These are phyloP conservation scores for Peronospora farinosa DNA, from an alignment of 352 stramenopile genomes.

Conservation along the genomic window DNA sequence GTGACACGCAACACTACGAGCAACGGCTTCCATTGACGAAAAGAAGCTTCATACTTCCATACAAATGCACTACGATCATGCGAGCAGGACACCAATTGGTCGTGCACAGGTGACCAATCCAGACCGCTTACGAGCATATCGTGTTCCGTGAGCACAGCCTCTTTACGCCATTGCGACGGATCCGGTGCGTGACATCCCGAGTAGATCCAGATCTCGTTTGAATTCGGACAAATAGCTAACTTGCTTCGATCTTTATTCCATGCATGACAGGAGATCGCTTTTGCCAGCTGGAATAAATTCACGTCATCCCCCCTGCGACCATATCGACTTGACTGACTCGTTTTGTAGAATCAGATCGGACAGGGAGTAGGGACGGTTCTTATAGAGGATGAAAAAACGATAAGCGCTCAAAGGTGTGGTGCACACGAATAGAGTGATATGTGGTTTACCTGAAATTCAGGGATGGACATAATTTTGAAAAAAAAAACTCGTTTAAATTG, in stretches of 20 bases:
- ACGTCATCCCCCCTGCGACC: slow-evolving; percentile 36
- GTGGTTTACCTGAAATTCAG: not conserved
- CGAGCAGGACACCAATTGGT: slow-evolving; percentile 92
- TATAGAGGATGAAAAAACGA: slow-evolving; percentile 20
- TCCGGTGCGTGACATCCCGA: slow-evolving; percentile 74
- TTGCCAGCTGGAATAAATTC: slow-evolving; percentile 67
- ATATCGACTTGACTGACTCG: slow-evolving; percentile 28
- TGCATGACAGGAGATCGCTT: slow-evolving; percentile 87
- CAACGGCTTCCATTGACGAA: slow-evolving; percentile 87
- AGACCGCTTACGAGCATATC: slow-evolving; percentile 90
- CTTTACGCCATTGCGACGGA: slow-evolving; percentile 75
- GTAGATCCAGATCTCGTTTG: slow-evolving; percentile 91
- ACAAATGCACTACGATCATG: slow-evolving; percentile 94
- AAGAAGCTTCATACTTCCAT: slow-evolving; percentile 87
- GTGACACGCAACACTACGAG: slow-evolving; percentile 90
- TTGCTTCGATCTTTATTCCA: slow-evolving; percentile 89
- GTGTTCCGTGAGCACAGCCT: slow-evolving; percentile 85
- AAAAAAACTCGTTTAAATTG: too few species aligned
- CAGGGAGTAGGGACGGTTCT: slow-evolving; percentile 3
- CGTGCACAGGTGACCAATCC: slow-evolving; percentile 90
- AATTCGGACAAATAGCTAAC: slow-evolving; percentile 88
- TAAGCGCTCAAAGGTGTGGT: slow-evolving; percentile 2
- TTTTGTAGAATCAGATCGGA: slow-evolving; percentile 4
- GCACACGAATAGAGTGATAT: too few species aligned
- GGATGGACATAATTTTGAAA: not conserved